phyloP scores from a whole-genome alignment of 192 early-diverging fungal genomes.

The Coemansia sp. region DNA sequence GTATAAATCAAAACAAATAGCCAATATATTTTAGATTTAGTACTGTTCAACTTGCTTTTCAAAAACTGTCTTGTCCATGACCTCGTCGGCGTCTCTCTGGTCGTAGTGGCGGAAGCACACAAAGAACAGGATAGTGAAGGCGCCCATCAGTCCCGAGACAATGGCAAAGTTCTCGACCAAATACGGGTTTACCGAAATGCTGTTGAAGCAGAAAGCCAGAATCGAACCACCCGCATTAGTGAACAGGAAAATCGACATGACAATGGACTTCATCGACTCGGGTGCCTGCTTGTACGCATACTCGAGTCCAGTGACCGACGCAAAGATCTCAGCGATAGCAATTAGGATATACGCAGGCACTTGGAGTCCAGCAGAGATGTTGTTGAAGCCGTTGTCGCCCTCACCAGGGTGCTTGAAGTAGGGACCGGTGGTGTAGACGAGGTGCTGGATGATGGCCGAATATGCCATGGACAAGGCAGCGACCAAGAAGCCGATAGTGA shows the following conservation, averaged over 20 bases:
- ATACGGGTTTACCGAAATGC: conserved; percentile 56
- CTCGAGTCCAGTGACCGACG: conserved; percentile 67
- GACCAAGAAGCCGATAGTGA: conserved; percentile 59
- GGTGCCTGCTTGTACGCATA: conserved; percentile 65
- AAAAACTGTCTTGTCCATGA: conserved; percentile 18
- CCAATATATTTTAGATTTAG: not conserved
- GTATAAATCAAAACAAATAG: no score
- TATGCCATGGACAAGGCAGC: conserved; percentile 60
- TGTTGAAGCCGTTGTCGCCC: conserved; percentile 49
- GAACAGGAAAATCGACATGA: conserved; percentile 61
- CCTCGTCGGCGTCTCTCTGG: conserved; percentile 28
- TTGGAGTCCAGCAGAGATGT: conserved; percentile 58
- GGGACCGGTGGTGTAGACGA: conserved; percentile 58
- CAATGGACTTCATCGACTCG: conserved; percentile 61
- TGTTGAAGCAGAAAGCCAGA: conserved; percentile 60
- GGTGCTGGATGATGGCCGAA: conserved; percentile 59
- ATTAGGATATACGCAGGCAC: conserved; percentile 60
- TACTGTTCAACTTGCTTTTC: conserved; percentile 10
- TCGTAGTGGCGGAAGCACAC: conserved; percentile 59
- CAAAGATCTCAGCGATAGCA: conserved; percentile 62
- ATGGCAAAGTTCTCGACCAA: conserved; percentile 66
- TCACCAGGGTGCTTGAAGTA: conserved; percentile 45
- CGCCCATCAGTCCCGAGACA: conserved; percentile 53
- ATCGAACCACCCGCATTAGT: conserved; percentile 61
- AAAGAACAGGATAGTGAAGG: conserved; percentile 51